These are phyloP conservation scores for Garcia nutans DNA, from an alignment of 345 rosid species.

Conservation along the genomic window DNA sequence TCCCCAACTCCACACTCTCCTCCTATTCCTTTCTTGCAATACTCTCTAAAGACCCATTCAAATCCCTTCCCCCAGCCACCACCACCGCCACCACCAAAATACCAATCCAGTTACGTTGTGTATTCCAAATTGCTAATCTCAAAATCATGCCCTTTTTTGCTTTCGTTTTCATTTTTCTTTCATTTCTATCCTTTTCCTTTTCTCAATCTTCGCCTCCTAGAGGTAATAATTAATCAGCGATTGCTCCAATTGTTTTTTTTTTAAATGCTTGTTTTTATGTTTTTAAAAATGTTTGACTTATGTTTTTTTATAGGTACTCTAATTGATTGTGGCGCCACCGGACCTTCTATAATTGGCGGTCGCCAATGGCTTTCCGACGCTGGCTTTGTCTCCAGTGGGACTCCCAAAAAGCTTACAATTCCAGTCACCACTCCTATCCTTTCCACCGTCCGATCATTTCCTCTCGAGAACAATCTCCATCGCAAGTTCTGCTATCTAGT, in stretches of 20 bases:
- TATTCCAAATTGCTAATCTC: conserved; percentile 1
- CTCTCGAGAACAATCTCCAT: conserved; percentile 35
- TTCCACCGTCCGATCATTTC: conserved; percentile 83
- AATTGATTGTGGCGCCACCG: conserved; percentile 72
- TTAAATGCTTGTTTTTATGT: too few species aligned
- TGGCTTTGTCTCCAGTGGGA: conserved; percentile 44
- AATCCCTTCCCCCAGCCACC: conserved; percentile 5
- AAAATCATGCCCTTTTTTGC: background rate
- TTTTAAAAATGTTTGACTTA: background rate
- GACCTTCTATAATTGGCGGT: conserved; percentile 38
- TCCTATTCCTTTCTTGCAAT: conserved; percentile 50
- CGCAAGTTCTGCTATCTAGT: conserved; percentile 69
- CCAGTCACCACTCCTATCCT: conserved; percentile 33
- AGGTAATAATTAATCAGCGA: conserved; percentile 26
- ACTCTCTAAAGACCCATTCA: conserved; percentile 50
- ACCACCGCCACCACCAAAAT: conserved; percentile 17
- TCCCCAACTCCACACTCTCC: conserved; percentile 35
- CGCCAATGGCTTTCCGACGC: conserved; percentile 63
- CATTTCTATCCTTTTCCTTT: conserved; percentile 38
- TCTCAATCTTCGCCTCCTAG: conserved; percentile 38
- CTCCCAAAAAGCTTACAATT: conserved; percentile 41
- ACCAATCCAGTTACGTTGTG: background rate
- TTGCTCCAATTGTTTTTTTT: background rate
- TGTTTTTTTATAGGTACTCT: conserved; percentile 38
- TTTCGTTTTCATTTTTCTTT: conserved; percentile 27